Evolutionary conservation across 352 stramenopile genomes (phyloP), one percentile per base, ranked within the genome.

Genomic region (Phytophthora ohioensis): DNA sequence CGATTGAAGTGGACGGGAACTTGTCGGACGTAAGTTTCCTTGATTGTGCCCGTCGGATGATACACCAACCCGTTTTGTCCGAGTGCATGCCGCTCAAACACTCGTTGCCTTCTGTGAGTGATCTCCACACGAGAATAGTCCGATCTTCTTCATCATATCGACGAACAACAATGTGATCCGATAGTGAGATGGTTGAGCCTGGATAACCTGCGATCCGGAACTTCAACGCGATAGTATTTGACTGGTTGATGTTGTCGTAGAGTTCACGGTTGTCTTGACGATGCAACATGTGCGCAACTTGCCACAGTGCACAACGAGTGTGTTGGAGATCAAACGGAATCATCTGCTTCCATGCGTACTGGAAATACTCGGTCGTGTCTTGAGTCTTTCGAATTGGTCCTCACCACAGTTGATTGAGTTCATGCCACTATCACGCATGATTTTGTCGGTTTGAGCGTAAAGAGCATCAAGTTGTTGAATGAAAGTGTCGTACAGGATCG

Each of bases 71-170:
- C 1, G 53, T 74, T 43, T 74, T 56, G 30, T 74, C 67, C 9
- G 59, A 47, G 10, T 60, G 47, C 31, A 69, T 52, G 3, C 66
- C 66, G n/a, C 32, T 56, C 27, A 59, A 45, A 8, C 31, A 15
- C 5, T 31, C 53, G 11, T 57, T 56, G 21, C 39, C 59, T 42
- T 86, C 68, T 39, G 77, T 74, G 47, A 82, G 63, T 11, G 79
- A 70, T 17, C 66, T 76, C 79, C 79, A 90, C 12, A 83, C 73
- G 42, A 86, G 62, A 39, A 90, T 73, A 3, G 81, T 72, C 21
- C 81, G 79, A 46, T 80, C 56, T 46, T 73, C 31, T 51, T 88
- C 79, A 9, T 82, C 64, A 67, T 80, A 85, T 13, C 76, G 67
- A 5, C 80, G 73, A 31, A 81, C 58, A 38, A 88, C 67, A n/a